Evolutionary conservation across 108 stramenopile species (phyloP).

Genomic region (Parietichytrium sp.): DNA sequence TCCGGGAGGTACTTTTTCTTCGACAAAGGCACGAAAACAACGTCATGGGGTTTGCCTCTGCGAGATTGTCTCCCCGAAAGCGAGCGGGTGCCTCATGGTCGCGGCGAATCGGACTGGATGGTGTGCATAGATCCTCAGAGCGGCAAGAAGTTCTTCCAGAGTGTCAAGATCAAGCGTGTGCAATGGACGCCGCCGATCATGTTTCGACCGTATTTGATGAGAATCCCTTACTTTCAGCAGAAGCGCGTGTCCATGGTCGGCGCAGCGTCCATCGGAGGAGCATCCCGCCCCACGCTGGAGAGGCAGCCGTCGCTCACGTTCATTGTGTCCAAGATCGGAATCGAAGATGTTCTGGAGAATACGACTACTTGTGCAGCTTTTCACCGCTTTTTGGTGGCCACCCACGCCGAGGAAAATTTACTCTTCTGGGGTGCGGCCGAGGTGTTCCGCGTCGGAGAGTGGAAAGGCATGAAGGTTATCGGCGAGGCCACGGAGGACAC

Average conservation of each 20-base stretch:
- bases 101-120: not conserved
- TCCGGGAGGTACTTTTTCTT: constrained; percentile 28
- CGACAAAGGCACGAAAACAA: not conserved
- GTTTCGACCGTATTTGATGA: not conserved
- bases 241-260: not conserved
- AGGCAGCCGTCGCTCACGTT: constrained; percentile 3
- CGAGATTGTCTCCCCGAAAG: not conserved
- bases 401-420: constrained; percentile 34
- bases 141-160: constrained; percentile 34
- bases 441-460: constrained; percentile 18
- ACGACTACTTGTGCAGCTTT: constrained; percentile 18
- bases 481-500: not conserved
- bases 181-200: constrained; percentile 27
- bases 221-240: constrained; percentile 7
- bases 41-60: not conserved
- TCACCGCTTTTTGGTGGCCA: constrained; percentile 1
- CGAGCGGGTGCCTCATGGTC: not conserved
- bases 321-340: not conserved
- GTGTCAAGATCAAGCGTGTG: constrained; percentile 21
- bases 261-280: not conserved
- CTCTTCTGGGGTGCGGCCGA: not conserved
- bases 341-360: constrained; percentile 1
- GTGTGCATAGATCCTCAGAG: constrained; percentile 11
- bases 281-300: not conserved
- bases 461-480: constrained; percentile 39